Evolutionary conservation across 495 filamentous ascomycete genomes (phyloP), one percentile per base, ranked within the genome.

Genomic region (Trichoderma erinaceum): DNA sequence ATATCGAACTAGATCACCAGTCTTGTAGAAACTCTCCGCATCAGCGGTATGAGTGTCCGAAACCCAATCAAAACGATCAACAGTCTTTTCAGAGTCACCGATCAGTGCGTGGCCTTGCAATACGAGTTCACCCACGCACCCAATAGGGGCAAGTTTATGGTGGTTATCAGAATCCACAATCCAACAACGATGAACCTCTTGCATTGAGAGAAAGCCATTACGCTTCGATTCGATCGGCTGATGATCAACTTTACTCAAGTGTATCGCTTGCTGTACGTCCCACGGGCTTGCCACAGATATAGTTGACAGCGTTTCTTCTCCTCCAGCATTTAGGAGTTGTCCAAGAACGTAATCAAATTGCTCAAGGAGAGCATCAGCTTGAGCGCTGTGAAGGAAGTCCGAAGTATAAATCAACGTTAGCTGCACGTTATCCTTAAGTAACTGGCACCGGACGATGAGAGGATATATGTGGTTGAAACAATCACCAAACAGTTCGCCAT

Each of bases 1-100:
- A 68, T 90, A 88, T 35, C 81, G 78, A 10, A 87, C 87, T 50
- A 89, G 71, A 71, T 90, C 88, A 4, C 88, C 87, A 1, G 87
- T 89, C 75, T 87, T 89, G 73, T 91, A 91, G 18, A 90, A 75
- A 58, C 86, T 79, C 1, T 21, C 3, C 13, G 0, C 35, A 18
- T 13, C 27, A 61, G 7, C 16, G 56, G 27, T 10, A 8, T 21
- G 8, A 18, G 8, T 35, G 12, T 61, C 56, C 2, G 56, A 25
- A 32, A 61, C 27, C 56, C 56, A 61, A 12, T 61, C 29, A 25
- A 61, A 23, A 15, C 35, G 10, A 13, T 13, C 29, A 7, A 61
- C 27, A 16, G 56, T 35, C 27, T 61, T 61, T 61, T 43, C 13
- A 12, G 21, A 21, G 35, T 25, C 23, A 23, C 21, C 78, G 72